Conservation (phyloP, 164 flowering plant genomes). For the Magnolia changhungtana region DNA sequence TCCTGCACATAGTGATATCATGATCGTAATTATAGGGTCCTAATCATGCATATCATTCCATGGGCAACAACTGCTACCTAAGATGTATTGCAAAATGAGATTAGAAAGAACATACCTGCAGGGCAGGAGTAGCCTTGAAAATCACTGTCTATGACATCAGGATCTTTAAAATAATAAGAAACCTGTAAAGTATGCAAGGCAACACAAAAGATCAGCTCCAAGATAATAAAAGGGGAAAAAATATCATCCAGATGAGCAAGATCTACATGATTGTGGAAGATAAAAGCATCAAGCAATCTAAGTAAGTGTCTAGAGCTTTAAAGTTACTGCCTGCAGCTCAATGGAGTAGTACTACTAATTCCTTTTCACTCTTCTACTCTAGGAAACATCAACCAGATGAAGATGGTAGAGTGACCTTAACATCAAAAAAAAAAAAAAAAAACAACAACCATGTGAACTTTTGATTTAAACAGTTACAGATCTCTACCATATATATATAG, state of each 20-base stretch:
- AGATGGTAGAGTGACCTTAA: neutral
- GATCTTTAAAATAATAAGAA: constrained; percentile 72
- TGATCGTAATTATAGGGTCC: neutral
- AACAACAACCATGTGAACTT: neutral
- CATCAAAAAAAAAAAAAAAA: neutral
- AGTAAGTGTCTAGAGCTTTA: neutral
- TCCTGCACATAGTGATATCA: constrained; percentile 34
- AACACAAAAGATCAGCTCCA: constrained; percentile 5
- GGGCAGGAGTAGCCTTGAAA: constrained; percentile 75
- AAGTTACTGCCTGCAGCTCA: neutral
- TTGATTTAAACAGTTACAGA: neutral
- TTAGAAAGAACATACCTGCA: constrained; percentile 48
- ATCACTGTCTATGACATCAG: constrained; percentile 89
- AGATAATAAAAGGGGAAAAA: too few species aligned
- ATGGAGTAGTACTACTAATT: neutral
- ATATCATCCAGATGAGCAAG: neutral
- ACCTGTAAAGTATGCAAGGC: constrained; percentile 45
- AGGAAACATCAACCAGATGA: constrained; percentile 1
- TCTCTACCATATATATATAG: neutral
- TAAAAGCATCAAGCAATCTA: neutral
- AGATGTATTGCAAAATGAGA: neutral
- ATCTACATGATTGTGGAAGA: neutral
- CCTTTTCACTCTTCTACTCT: neutral
- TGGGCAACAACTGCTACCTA: neutral
- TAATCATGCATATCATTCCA: neutral